A percentile compares a stretch with the other conserved stretches of the same genome.
Conservation (phyloP, 1,284 basidiomycete genomes). For the Vanrija sp. region DNA sequence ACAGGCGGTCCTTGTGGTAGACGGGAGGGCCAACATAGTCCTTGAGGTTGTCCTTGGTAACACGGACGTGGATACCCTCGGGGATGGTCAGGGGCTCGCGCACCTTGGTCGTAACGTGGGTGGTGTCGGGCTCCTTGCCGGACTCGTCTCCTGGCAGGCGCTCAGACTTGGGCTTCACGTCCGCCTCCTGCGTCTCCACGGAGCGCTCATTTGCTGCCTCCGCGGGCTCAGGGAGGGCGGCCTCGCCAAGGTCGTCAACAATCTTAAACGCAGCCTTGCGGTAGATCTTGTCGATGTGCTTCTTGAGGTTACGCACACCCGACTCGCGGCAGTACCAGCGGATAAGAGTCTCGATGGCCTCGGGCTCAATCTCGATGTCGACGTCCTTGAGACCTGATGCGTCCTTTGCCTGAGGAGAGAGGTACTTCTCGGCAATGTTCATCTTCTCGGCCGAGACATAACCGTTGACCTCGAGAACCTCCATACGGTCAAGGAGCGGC, state of each 20-base stretch:
- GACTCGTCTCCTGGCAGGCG: constrained; percentile 41
- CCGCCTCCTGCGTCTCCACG: constrained; percentile 35
- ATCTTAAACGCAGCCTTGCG: constrained; percentile 93
- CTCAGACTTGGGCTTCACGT: constrained; percentile 48
- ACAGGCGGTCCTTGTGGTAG: constrained; percentile 94
- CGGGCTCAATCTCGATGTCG: constrained; percentile 71
- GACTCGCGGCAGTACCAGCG: constrained; percentile 97
- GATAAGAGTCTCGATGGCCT: constrained; percentile 83
- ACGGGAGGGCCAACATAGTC: constrained; percentile 93
- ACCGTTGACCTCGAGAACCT: constrained; percentile 92
- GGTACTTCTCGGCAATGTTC: constrained; percentile 84
- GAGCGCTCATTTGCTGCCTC: constrained; percentile 14
- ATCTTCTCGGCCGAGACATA: constrained; percentile 97
- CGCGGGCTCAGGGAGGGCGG: constrained; percentile 67
- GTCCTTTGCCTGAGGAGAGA: constrained; percentile 92
- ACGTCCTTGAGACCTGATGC: constrained; percentile 79
- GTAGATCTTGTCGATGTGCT: constrained; percentile 97
- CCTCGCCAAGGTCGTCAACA: constrained; percentile 86
- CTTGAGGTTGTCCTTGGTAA: constrained; percentile 82
- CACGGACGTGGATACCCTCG: constrained; percentile 68
- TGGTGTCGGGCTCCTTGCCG: constrained; percentile 27
- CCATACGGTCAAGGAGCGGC: constrained; percentile 93
- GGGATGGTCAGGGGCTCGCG: constrained; percentile 81
- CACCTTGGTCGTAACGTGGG: constrained; percentile 61
- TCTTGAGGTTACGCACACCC: constrained; percentile 90